These are phyloP conservation scores for Apophysomyces trapeziformis DNA, from an alignment of 371 early-diverging fungal species.

Conservation along the genomic window DNA sequence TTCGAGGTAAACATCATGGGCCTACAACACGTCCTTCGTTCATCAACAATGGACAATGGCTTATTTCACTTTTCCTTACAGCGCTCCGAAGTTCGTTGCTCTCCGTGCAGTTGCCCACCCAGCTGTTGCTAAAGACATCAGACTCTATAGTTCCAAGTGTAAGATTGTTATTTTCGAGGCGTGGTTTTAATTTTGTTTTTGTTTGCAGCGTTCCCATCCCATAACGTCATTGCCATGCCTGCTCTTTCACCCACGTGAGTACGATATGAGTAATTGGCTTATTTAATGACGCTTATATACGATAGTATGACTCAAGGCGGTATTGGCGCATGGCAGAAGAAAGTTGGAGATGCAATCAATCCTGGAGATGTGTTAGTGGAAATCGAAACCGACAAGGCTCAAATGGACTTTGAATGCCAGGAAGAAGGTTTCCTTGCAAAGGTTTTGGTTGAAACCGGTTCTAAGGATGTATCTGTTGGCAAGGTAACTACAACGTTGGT, in stretches of 20 bases:
- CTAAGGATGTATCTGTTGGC: slow-evolving; percentile 86
- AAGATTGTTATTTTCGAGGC: slow-evolving; percentile 27
- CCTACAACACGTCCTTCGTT: background rate
- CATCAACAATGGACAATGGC: background rate
- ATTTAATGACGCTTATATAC: background rate
- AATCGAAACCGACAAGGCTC: slow-evolving; percentile 99
- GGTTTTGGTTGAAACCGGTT: slow-evolving; percentile 82
- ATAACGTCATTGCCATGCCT: slow-evolving; percentile 95
- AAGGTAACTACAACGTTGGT: slow-evolving; percentile 38
- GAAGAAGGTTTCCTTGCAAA: slow-evolving; percentile 97
- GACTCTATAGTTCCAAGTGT: slow-evolving; percentile 69
- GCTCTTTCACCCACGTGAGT: slow-evolving; percentile 95
- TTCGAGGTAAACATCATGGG: slow-evolving; percentile 32
- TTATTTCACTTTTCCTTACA: slow-evolving; percentile 14
- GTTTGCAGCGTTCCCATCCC: slow-evolving; percentile 76
- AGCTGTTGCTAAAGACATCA: slow-evolving; percentile 35
- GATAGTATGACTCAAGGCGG: slow-evolving; percentile 94
- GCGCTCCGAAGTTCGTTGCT: slow-evolving; percentile 50
- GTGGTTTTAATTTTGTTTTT: slow-evolving; percentile 9
- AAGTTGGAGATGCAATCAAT: slow-evolving; percentile 88
- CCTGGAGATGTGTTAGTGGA: slow-evolving; percentile 98
- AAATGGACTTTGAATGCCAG: slow-evolving; percentile 99
- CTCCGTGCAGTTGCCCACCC: slow-evolving; percentile 49
- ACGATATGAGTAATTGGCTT: background rate
- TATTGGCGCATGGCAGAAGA: slow-evolving; percentile 95